A percentile compares a stretch with the other conserved stretches of the same genome.
phyloP scores from a whole-genome alignment of 2,329 filamentous ascomycete genomes.

The Xylariaceae sp. region DNA sequence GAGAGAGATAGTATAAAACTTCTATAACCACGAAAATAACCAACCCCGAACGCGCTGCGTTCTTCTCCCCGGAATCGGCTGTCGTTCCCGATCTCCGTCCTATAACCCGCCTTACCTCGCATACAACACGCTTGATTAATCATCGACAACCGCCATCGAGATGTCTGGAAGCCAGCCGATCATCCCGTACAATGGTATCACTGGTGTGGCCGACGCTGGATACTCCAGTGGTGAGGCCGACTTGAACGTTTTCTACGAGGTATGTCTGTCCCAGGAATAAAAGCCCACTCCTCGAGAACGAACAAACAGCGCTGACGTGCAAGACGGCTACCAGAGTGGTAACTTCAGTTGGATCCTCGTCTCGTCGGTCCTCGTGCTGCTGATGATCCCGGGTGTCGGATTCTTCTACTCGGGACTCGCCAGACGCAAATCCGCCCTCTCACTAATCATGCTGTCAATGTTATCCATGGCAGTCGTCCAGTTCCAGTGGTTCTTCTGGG shows the following conservation, averaged over 20 bases:
- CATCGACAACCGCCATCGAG: conserved; percentile 12
- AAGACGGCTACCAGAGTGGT: conserved; percentile 53
- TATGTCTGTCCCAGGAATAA: conserved; percentile 35
- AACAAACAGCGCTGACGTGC: conserved; percentile 5
- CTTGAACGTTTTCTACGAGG: conserved; percentile 81
- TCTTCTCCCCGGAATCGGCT: neutral
- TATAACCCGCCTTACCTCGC: neutral
- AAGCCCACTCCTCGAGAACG: neutral
- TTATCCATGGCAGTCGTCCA: conserved; percentile 73
- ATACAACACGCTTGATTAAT: too few species aligned
- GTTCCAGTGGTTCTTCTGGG: conserved; percentile 97
- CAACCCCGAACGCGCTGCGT: conserved; percentile 13
- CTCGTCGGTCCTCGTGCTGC: conserved; percentile 71
- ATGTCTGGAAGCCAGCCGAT: conserved; percentile 30
- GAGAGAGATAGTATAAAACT: neutral
- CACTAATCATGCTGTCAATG: conserved; percentile 79
- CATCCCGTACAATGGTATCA: conserved; percentile 47
- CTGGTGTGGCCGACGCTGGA: conserved; percentile 45
- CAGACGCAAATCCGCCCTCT: conserved; percentile 80
- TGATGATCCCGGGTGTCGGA: conserved; percentile 91
- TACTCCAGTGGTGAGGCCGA: conserved; percentile 53
- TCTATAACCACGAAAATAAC: neutral
- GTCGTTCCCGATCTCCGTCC: neutral
- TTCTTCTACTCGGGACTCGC: conserved; percentile 94
- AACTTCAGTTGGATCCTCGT: conserved; percentile 79